Base-by-base conservation (phyloP, 352 stramenopile genomes). In the Lagenidium giganteum region DNA sequence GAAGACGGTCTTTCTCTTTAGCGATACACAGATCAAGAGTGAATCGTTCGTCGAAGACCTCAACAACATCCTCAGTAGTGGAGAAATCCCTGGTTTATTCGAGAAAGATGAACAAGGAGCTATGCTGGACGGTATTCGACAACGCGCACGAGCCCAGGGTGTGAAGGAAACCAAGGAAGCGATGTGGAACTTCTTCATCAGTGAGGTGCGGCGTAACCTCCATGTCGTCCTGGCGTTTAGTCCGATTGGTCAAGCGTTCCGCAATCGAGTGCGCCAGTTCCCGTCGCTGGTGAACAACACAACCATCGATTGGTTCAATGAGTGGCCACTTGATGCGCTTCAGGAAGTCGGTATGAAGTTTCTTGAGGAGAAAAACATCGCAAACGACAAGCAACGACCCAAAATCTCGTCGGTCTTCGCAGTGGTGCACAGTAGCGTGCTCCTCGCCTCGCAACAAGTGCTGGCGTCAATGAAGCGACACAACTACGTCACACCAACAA, bases 401-500 rank as follows among this genome's bases (percentile, higher is more conserved):
- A 91, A 91, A 48, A 90, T 97, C 39, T 82, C 87, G 4, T 67
- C 64, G 0, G 81, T 96, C 1, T 97, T 97, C 42, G 84, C 86
- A 11, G 71, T 90, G 5, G 85, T 96, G 3, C 90, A 97, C 48
- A 87, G 80, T 29, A 90, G 68, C 18, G 89, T 96, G 5, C 58
- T 95, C 20, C 54, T 90, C 5, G 72, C 82, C 4, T 96, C 83
- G 0, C 60, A 70, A 0, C 75, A 93, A 62, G 85, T 97, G 30
- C 67, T 94, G 3, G 70, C 68, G 3, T 80, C 86, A 23, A 92
- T 97, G 64, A 96, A 96, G 57, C 77, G 91, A 3, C 81, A 95
- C 63, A 97, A 97, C 51, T 97, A 97, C 42, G 87, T 97, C 24
- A 97, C 91, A 1, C 91, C 91, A 14, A 97, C 91, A 2, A 96